Evolutionary conservation across 768 basidiomycete genomes (phyloP).

Genomic region (Paxillus involutus): DNA sequence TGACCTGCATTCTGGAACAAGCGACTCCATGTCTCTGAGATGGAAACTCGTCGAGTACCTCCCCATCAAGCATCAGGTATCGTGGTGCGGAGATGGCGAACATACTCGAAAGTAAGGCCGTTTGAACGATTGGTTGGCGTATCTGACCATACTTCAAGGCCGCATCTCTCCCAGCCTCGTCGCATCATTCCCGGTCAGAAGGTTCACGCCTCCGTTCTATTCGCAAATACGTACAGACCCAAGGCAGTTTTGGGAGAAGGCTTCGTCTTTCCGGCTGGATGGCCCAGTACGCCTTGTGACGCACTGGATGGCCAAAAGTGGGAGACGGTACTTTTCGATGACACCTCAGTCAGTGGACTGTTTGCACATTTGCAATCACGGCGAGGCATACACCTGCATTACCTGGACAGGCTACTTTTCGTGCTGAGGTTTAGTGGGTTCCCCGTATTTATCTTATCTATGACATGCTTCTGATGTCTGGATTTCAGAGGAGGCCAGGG

Average conservation of each 20-base stretch:
- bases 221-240: slow-evolving; percentile 17
- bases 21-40: slow-evolving; percentile 12
- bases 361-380: slow-evolving; percentile 8
- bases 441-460: neutral
- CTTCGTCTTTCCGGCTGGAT: neutral
- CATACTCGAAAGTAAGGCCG: no score
- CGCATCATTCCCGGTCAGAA: slow-evolving; percentile 18
- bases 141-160: neutral
- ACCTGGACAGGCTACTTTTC: slow-evolving; percentile 19
- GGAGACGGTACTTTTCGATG: neutral
- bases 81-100: neutral
- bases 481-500: neutral
- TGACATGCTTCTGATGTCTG: neutral
- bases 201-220: slow-evolving; percentile 20
- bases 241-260: slow-evolving; percentile 16
- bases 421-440: slow-evolving; percentile 22
- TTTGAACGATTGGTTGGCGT: no score
- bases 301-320: no score
- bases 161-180: neutral
- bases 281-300: no score
- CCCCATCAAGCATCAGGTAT: slow-evolving; percentile 17
- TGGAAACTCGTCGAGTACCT: slow-evolving; percentile 16
- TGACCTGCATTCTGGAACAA: slow-evolving; percentile 17
- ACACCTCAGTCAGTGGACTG: slow-evolving; percentile 13
- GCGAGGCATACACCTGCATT: slow-evolving; percentile 17